Percentiles rank a stretch among this genome's conserved stretches.
These are phyloP conservation scores for Suillus sp. DNA, from an alignment of 768 basidiomycete species.

Conservation along the genomic window DNA sequence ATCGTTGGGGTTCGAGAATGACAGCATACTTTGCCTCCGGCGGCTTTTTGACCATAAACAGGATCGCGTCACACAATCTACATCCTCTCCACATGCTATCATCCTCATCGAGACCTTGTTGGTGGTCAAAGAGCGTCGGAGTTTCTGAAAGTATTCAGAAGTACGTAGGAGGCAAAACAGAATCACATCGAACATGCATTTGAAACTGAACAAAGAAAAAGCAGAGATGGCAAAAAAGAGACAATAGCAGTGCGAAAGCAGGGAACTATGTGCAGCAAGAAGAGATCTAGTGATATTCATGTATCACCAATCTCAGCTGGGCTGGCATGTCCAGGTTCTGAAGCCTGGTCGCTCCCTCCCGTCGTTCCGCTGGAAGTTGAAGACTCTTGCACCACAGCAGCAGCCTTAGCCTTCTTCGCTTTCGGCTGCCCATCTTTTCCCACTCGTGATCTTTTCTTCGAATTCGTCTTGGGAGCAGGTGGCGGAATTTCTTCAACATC, in stretches of 20 bases:
- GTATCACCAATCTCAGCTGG: conserved; percentile 28
- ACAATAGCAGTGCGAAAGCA: conserved; percentile 15
- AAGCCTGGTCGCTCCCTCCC: conserved; percentile 30
- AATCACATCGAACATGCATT: conserved; percentile 21
- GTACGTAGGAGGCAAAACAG: conserved; percentile 28
- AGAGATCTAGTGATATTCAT: conserved; percentile 17
- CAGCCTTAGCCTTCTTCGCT: conserved; percentile 35
- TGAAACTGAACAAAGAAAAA: conserved; percentile 18
- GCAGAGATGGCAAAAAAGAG: conserved; percentile 2
- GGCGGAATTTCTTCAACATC: conserved; percentile 19
- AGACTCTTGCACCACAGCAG: conserved; percentile 15
- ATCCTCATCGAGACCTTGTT: conserved; percentile 26
- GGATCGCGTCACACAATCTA: conserved; percentile 23
- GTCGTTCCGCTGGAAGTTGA: conserved; percentile 27
- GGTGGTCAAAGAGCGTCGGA: conserved; percentile 35
- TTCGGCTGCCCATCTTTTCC: conserved; percentile 34
- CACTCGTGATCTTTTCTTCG: conserved; percentile 33
- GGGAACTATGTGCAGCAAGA: conserved; percentile 13
- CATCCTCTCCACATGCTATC: conserved; percentile 17
- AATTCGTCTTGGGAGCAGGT: conserved; percentile 21
- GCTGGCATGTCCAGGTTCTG: conserved; percentile 28
- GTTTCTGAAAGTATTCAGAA: conserved; percentile 18
- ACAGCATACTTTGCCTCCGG: conserved; percentile 22
- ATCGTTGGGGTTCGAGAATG: conserved; percentile 20
- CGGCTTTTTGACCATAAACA: conserved; percentile 35